These are phyloP conservation scores for Fusarium tjaetaba DNA, from an alignment of 2,329 filamentous ascomycete species.

Conservation along the genomic window DNA sequence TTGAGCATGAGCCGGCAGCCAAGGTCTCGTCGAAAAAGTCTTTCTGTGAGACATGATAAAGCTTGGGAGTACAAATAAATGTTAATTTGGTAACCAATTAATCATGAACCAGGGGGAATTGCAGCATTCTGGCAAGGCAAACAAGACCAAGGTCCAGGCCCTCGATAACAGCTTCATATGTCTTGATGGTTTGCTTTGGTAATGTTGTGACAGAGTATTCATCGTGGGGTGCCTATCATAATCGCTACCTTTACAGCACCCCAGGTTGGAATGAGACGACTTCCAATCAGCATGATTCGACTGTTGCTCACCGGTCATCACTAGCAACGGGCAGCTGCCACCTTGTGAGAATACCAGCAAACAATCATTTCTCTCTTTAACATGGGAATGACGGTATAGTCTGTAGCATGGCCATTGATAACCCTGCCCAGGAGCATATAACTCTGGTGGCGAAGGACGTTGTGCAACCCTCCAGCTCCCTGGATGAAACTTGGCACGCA, in stretches of 20 bases:
- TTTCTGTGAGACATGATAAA: conserved; percentile 29
- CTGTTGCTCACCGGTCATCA: not conserved
- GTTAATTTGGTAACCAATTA: conserved; percentile 41
- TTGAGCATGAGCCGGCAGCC: not conserved
- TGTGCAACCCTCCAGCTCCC: conserved; percentile 30
- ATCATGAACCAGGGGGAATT: not conserved
- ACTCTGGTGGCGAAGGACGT: conserved; percentile 11
- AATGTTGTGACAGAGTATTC: not conserved
- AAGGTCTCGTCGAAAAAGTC: conserved; percentile 1
- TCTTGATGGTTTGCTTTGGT: not conserved
- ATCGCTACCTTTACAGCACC: not conserved
- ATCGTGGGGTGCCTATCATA: not conserved
- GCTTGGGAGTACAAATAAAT: conserved; percentile 27
- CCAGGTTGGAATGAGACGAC: not conserved
- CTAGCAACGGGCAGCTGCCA: not conserved
- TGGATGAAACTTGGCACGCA: conserved; percentile 34
- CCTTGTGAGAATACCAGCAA: not conserved
- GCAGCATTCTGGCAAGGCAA: conserved; percentile 5
- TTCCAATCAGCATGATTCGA: not conserved
- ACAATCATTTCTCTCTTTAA: not conserved
- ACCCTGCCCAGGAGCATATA: conserved; percentile 5
- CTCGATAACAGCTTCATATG: not conserved
- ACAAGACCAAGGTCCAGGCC: not conserved
- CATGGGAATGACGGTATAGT: not conserved
- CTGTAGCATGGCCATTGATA: not conserved